phyloP scores from a whole-genome alignment of 257 asterid species.

The Primulina eburnea region DNA sequence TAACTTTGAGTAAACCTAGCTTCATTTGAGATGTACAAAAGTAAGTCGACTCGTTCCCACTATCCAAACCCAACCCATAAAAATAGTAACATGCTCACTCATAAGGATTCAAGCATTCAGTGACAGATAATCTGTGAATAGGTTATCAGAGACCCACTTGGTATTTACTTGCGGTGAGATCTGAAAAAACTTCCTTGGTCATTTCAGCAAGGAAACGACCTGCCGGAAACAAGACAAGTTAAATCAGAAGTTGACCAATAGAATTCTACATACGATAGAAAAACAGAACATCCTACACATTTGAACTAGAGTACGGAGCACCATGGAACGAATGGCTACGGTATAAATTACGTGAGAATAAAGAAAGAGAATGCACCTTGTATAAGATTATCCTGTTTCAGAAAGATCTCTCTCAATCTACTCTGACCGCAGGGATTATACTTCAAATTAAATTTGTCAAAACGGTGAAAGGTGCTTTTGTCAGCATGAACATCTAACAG shows the following conservation, averaged over 20 bases:
- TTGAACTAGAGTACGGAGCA: conserved; percentile 19
- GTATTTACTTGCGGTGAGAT: conserved; percentile 83
- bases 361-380: conserved; percentile 52
- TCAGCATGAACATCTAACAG: conserved; percentile 98
- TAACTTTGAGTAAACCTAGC: too few species aligned
- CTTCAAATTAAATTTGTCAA: conserved; percentile 96
- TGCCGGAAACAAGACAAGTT: conserved; percentile 35
- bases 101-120: conserved; percentile 9
- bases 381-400: conserved; percentile 97
- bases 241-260: conserved; percentile 22
- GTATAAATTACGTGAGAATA: background rate
- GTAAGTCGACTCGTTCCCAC: conserved; percentile 2
- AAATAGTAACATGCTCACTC: conserved; percentile 2
- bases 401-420: conserved; percentile 90
- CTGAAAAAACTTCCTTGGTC: conserved; percentile 88
- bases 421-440: conserved; percentile 99
- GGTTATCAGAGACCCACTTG: conserved; percentile 56
- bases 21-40: background rate
- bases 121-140: conserved; percentile 13
- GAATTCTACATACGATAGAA: background rate
- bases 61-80: background rate
- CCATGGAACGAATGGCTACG: background rate
- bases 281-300: background rate
- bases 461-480: conserved; percentile 99
- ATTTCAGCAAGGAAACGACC: conserved; percentile 95